A percentile compares a stretch with the other conserved stretches of the same genome.
Conservation (phyloP, 768 basidiomycete genomes). For the Dacryopinax spathularia region DNA sequence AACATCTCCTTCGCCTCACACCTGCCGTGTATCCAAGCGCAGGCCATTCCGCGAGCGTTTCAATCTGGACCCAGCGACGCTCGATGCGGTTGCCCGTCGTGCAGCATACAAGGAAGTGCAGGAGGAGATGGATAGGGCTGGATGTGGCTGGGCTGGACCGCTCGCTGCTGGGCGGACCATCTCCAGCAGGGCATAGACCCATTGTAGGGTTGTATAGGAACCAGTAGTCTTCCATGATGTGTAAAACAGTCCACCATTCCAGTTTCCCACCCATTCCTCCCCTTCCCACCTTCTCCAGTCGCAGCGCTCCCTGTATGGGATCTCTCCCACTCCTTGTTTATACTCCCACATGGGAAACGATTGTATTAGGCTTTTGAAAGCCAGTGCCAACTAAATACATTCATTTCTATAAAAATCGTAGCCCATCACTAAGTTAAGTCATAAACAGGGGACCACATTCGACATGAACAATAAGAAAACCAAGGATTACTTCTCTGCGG, state of each 20-base stretch:
- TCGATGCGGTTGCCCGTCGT: not conserved
- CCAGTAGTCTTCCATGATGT: too few species aligned
- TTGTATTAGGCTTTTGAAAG: not conserved
- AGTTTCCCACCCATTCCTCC: too few species aligned
- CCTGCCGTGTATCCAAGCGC: too few species aligned
- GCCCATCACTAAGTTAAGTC: not conserved
- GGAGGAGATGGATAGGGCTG: not conserved
- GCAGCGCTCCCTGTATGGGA: not conserved
- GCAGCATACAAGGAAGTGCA: not conserved
- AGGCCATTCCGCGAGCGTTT: too few species aligned
- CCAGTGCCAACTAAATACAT: not conserved
- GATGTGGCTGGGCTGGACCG: not conserved
- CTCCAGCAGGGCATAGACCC: too few species aligned
- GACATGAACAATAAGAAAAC: not conserved
- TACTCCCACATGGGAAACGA: not conserved
- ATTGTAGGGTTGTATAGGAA: not conserved
- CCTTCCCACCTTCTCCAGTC: too few species aligned
- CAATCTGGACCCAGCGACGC: not conserved
- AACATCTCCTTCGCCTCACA: too few species aligned
- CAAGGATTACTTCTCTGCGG: too few species aligned
- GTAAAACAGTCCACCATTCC: not conserved
- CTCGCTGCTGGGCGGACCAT: not conserved
- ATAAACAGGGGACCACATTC: not conserved
- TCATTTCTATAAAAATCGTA: not conserved
- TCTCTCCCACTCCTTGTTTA: not conserved